phyloP scores from a whole-genome alignment of 148 eudicot genomes.

The Gaultheria prostrata region DNA sequence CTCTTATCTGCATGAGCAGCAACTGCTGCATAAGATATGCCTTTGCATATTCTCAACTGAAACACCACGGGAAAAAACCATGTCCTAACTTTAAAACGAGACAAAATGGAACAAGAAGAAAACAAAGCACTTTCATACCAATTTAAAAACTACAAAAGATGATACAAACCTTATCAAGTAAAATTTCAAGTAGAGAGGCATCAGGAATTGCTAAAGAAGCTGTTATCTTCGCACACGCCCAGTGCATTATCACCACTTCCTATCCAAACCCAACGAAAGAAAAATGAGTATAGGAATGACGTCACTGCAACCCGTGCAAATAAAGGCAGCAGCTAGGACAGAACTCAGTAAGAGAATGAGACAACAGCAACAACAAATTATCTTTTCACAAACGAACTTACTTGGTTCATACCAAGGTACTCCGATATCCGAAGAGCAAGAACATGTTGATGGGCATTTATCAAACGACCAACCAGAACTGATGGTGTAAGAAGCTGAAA shows the following conservation, averaged over 20 bases:
- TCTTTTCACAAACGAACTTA: slow-evolving; percentile 26
- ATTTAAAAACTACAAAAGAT: slow-evolving; percentile 1
- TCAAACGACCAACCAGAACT: slow-evolving; percentile 83
- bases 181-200: slow-evolving; percentile 62
- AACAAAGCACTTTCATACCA: background rate
- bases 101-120: background rate
- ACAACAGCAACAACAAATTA: background rate
- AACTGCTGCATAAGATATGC: slow-evolving; percentile 94
- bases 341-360: background rate
- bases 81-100: background rate
- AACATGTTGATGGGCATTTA: slow-evolving; percentile 82
- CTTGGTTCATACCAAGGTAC: slow-evolving; percentile 80
- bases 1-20: slow-evolving; percentile 97
- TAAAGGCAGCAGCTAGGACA: slow-evolving; percentile 8
- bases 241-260: slow-evolving; percentile 97
- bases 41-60: slow-evolving; percentile 87
- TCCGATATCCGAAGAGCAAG: slow-evolving; percentile 83
- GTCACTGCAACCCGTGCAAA: background rate
- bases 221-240: slow-evolving; percentile 90
- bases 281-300: background rate
- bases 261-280: slow-evolving; percentile 24
- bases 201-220: slow-evolving; percentile 73
- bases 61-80: slow-evolving; percentile 16
- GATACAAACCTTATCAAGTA: slow-evolving; percentile 75
- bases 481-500: slow-evolving; percentile 86